Percentiles rank a stretch among this genome's conserved stretches.
Evolutionary conservation across 1,139 yeast species (phyloP).

Genomic region (Tardiomyces blankii): DNA sequence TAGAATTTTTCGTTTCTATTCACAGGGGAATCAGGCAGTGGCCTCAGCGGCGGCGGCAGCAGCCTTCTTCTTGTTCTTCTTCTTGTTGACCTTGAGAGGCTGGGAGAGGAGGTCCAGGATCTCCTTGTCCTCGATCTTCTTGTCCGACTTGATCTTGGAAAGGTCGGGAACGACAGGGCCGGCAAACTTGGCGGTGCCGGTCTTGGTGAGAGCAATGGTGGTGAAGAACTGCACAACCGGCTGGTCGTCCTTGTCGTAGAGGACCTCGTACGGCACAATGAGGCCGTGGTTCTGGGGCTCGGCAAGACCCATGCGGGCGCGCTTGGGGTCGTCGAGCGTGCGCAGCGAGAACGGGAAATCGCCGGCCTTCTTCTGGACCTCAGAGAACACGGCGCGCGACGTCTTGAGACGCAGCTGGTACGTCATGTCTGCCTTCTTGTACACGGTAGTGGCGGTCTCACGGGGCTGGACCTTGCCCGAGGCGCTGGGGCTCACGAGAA

Average conservation of each 20-base stretch:
- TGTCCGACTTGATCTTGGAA: slow-evolving; percentile 46
- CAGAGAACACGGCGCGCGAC: slow-evolving; percentile 57
- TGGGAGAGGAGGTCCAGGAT: slow-evolving; percentile 40
- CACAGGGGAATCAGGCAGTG: too few relatives aligned
- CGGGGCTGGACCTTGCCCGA: slow-evolving; percentile 60
- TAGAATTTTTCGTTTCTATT: too few relatives aligned
- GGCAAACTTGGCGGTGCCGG: slow-evolving; percentile 51
- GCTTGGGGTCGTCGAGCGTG: slow-evolving; percentile 57
- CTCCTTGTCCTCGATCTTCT: slow-evolving; percentile 45
- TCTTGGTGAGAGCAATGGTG: slow-evolving; percentile 66
- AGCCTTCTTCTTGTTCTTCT: slow-evolving; percentile 36
- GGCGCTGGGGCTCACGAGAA: slow-evolving; percentile 53
- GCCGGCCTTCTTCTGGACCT: slow-evolving; percentile 55
- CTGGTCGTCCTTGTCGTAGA: slow-evolving; percentile 60
- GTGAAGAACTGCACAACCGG: slow-evolving; percentile 64
- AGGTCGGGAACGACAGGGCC: slow-evolving; percentile 40
- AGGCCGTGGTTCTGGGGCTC: slow-evolving; percentile 66
- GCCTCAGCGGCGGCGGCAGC: slow-evolving; percentile 10
- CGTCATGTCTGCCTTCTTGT: slow-evolving; percentile 40
- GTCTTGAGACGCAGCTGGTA: slow-evolving; percentile 66
- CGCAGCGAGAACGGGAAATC: slow-evolving; percentile 64
- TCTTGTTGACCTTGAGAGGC: slow-evolving; percentile 45
- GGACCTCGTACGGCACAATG: slow-evolving; percentile 58
- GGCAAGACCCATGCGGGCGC: slow-evolving; percentile 64
- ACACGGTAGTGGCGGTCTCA: slow-evolving; percentile 56